Evolutionary conservation across 768 basidiomycete species (phyloP).

Genomic region (Pleurotus cornucopiae): DNA sequence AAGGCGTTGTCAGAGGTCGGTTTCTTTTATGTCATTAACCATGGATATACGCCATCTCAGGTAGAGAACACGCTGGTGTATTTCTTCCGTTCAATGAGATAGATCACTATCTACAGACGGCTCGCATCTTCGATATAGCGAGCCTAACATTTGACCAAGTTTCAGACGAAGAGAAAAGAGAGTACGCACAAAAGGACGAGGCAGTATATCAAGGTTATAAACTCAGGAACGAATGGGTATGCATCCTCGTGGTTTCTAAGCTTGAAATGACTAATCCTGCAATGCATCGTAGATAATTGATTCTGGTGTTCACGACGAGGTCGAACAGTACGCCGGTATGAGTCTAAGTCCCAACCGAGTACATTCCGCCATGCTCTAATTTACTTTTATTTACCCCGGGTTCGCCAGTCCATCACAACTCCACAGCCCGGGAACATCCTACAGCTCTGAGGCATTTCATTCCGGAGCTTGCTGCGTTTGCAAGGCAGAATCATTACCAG

Average conservation of each 20-base stretch:
- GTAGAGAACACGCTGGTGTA: slow-evolving; percentile 16
- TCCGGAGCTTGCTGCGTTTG: slow-evolving; percentile 48
- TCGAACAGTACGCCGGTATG: slow-evolving; percentile 41
- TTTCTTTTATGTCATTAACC: slow-evolving; percentile 48
- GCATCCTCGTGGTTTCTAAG: background rate
- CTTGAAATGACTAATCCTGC: background rate
- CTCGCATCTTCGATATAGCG: slow-evolving; percentile 45
- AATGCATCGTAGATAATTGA: slow-evolving; percentile 28
- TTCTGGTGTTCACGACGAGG: slow-evolving; percentile 36
- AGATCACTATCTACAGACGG: no score
- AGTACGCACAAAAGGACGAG: slow-evolving; percentile 32
- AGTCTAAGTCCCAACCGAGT: background rate
- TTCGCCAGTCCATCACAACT: slow-evolving; percentile 44
- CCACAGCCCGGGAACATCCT: slow-evolving; percentile 45
- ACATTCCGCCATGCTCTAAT: background rate
- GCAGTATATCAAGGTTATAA: slow-evolving; percentile 55
- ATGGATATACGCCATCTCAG: slow-evolving; percentile 38
- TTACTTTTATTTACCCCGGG: no score
- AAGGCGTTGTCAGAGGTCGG: slow-evolving; percentile 39
- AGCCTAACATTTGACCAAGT: slow-evolving; percentile 38
- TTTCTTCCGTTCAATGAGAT: no score
- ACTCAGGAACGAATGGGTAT: slow-evolving; percentile 43
- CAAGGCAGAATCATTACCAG: slow-evolving; percentile 45
- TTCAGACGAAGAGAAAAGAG: slow-evolving; percentile 35
- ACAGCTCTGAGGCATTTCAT: slow-evolving; percentile 43